Base-by-base conservation (phyloP, 2,329 filamentous ascomycete genomes). In the Trichoderma semiorbis region DNA sequence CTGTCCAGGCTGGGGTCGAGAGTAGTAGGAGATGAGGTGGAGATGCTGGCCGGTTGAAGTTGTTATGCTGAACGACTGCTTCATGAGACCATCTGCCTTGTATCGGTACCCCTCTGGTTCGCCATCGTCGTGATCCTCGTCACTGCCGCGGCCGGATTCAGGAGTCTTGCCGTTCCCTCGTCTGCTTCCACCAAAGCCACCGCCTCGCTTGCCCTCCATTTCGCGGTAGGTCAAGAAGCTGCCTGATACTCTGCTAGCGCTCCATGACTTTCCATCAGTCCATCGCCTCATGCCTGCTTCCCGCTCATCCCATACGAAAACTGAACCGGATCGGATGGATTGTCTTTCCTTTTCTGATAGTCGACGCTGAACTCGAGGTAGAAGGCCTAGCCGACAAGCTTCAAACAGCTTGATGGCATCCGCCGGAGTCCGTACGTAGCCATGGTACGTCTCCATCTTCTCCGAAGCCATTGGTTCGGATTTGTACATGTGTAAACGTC, bases 221-320 rank as follows among this genome's bases (percentile, higher is more conserved):
- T 99, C 96, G 50, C 96, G 89, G 79, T 99, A 99, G 8, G 96
- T 98, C 73, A 99, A 83, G 81, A 99, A 99, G 84, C 96, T 98
- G 66, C 96, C 96, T 0, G 95, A 98, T 0, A 99, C 96, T 74
- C 96, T 90, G 83, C 95, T 98, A 39, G 96, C 96, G 79, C 95
- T 98, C 96, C 96, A 99, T 43, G 95, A 98, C 82, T 99, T 99
- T 71, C 96, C 96, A 78, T 99, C 96, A 0, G 96, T 99, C 96
- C 96, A 99, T 81, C 96, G 88, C 78, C 96, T 89, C 96, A 99
- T 99, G 75, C 96, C 96, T 12, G 96, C 96, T 85, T 99, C 96
- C 77, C 95, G 88, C 85, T 99, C 96, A 81, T 99, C 96, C 96
- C 96, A 99, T n/a, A 99, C 96, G 78, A 98, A 99, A 4, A 99